Evolutionary conservation across 2,329 filamentous ascomycete genomes (phyloP), one percentile per base, ranked within the genome.

Genomic region (Trichocomaceae sp.): DNA sequence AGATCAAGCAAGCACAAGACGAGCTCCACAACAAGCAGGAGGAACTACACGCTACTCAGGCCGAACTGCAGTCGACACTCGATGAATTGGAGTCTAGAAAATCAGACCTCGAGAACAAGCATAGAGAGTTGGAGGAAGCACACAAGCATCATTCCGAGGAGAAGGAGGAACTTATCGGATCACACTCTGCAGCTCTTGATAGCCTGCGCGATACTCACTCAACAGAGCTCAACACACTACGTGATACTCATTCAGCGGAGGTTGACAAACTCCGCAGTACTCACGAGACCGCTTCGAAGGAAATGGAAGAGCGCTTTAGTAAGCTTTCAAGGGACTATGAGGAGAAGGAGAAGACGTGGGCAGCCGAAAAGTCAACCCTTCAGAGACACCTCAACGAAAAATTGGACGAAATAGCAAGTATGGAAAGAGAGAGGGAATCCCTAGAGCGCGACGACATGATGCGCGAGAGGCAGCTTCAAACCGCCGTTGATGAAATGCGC

Each of bases 381-480:
- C 67, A 71, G 50, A 61, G 60, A 42, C 65, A 67, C 52, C 65
- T 78, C 46, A 69, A 77, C 47, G 69, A 72, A 42, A 76, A 68
- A 52, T 68, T 72, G 49, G 68, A 72, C 33, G 69, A 69, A 44
- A 59, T 74, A 37, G 64, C 70, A n/a, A 71, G 68, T 55, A 68
- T 73, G 48, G 72, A 78, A 57, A 72, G 76, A 57, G 69, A 74
- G 57, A 72, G 69, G 58, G 68, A 69, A 37, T 65, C 65, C 58
- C 64, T 75, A 61, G 73, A 77, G 58, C 73, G 72, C 51, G 71
- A 77, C 56, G 72, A 76, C 57, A 64, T 76, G 51, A 63, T 73
- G 52, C 73, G 75, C 55, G 74, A 75, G 59, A 71, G 74, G 45
- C 73, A 77, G 60, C 69, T 75, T 33, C 74, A 77, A 53, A 70